Conservation (phyloP, 352 stramenopile species). For the Globisporangium nodosum region DNA sequence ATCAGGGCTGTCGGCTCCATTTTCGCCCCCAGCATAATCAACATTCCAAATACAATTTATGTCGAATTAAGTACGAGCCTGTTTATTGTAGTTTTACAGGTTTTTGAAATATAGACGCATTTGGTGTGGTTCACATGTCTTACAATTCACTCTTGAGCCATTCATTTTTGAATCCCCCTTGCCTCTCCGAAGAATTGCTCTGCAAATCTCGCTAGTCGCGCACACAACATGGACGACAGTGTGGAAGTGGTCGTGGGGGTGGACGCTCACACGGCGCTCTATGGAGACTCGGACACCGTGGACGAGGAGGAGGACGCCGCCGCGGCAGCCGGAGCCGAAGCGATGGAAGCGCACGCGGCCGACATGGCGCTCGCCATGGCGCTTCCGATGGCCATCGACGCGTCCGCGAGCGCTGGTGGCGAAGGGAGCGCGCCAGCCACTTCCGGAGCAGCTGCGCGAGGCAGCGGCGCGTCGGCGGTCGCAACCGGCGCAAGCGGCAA, state of each 20-base stretch:
- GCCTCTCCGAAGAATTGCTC: background rate
- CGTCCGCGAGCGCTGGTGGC: background rate
- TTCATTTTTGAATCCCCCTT: background rate
- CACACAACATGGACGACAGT: background rate
- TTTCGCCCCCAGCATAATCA: no score
- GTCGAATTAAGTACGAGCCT: no score
- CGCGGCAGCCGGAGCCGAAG: no score
- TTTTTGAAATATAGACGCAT: no score
- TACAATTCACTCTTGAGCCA: background rate
- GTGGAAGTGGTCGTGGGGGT: conserved; percentile 1
- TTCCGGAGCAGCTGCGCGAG: no score
- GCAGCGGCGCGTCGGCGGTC: conserved; percentile 1
- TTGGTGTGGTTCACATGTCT: no score
- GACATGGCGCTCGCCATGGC: background rate
- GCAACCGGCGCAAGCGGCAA: no score
- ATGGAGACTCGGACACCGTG: background rate
- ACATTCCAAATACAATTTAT: no score
- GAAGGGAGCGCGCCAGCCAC: background rate
- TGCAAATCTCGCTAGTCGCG: background rate
- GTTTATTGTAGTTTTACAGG: no score
- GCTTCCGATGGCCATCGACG: background rate
- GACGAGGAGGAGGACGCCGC: background rate
- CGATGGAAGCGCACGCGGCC: background rate
- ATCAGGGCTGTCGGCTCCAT: conserved; percentile 7
- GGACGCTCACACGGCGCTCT: no score